Percentiles rank a stretch among this genome's conserved stretches.
Evolutionary conservation across 768 basidiomycete genomes (phyloP).

Genomic region (Cubamyces lactineus): DNA sequence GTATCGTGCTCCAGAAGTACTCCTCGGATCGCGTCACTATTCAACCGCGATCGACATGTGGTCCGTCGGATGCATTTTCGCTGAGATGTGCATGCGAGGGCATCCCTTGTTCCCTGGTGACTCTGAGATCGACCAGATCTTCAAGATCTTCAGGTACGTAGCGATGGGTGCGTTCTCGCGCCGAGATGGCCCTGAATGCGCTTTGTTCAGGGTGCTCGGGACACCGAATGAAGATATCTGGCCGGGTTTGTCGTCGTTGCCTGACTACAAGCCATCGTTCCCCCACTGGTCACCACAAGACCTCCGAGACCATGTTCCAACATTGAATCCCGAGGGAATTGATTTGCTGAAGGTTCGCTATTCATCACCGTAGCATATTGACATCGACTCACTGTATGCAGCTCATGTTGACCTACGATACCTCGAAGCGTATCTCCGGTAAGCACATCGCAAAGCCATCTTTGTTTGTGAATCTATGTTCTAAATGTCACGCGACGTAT

Average conservation of each 20-base stretch:
- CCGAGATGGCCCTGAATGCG: background rate
- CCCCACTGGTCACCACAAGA: slow-evolving; percentile 91
- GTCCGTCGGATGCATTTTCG: slow-evolving; percentile 99
- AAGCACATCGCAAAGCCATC: slow-evolving; percentile 29
- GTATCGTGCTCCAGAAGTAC: slow-evolving; percentile 98
- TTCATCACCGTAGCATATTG: background rate
- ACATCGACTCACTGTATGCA: slow-evolving; percentile 6
- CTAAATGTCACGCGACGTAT: background rate
- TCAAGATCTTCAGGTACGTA: slow-evolving; percentile 94
- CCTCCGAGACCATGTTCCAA: slow-evolving; percentile 63
- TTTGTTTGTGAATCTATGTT: background rate
- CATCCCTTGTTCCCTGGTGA: slow-evolving; percentile 95
- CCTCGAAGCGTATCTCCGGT: slow-evolving; percentile 92
- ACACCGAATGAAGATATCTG: slow-evolving; percentile 91
- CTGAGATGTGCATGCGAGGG: slow-evolving; percentile 96
- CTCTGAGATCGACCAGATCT: slow-evolving; percentile 99
- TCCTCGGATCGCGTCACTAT: slow-evolving; percentile 95
- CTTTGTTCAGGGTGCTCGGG: slow-evolving; percentile 73
- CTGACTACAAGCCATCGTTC: slow-evolving; percentile 97
- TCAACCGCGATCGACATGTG: slow-evolving; percentile 99
- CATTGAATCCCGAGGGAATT: slow-evolving; percentile 76
- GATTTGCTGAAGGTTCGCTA: slow-evolving; percentile 72
- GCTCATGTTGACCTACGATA: slow-evolving; percentile 74
- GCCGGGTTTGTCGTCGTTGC: slow-evolving; percentile 87
- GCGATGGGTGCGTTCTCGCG: background rate